Conservation (phyloP, 352 stramenopile species). For the Pythium apleroticum region DNA sequence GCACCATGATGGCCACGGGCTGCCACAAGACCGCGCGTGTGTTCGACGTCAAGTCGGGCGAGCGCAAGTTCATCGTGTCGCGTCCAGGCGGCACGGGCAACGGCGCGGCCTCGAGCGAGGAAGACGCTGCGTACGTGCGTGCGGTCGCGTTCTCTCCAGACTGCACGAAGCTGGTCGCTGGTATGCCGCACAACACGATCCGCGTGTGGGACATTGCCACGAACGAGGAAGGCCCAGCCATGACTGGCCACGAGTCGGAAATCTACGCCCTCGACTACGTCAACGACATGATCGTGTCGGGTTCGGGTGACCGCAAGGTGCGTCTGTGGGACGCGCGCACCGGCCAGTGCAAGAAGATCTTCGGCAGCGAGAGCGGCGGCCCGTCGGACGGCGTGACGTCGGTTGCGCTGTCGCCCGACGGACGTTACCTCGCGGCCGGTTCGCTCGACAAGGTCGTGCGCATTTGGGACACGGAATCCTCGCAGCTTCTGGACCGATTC, state of each 20-base stretch:
- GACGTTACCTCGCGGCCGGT: conserved; percentile 68
- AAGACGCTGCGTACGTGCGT: conserved; percentile 80
- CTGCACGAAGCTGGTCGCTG: conserved; percentile 82
- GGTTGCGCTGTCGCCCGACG: conserved; percentile 76
- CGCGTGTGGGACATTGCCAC: conserved; percentile 86
- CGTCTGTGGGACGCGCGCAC: conserved; percentile 82
- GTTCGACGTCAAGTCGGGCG: conserved; percentile 83
- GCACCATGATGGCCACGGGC: conserved; percentile 83
- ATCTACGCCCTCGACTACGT: conserved; percentile 89
- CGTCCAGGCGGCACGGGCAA: conserved; percentile 52
- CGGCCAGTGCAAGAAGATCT: conserved; percentile 83
- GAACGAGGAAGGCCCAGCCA: conserved; percentile 79
- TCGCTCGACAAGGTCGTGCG: conserved; percentile 86
- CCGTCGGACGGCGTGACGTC: conserved; percentile 82
- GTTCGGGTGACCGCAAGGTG: conserved; percentile 80
- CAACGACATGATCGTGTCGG: conserved; percentile 86
- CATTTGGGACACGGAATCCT: conserved; percentile 85
- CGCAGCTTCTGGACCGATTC: conserved; percentile 76
- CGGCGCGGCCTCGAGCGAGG: conserved; percentile 53
- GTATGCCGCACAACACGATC: conserved; percentile 89
- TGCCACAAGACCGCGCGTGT: conserved; percentile 88
- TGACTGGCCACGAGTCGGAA: conserved; percentile 84
- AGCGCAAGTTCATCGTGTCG: conserved; percentile 81
- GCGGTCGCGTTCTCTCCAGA: conserved; percentile 86
- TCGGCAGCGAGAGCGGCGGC: conserved; percentile 77